Percentiles rank a stretch among this genome's conserved stretches.
phyloP scores from a whole-genome alignment of 768 basidiomycete genomes.

The Termitomyces sp. region DNA sequence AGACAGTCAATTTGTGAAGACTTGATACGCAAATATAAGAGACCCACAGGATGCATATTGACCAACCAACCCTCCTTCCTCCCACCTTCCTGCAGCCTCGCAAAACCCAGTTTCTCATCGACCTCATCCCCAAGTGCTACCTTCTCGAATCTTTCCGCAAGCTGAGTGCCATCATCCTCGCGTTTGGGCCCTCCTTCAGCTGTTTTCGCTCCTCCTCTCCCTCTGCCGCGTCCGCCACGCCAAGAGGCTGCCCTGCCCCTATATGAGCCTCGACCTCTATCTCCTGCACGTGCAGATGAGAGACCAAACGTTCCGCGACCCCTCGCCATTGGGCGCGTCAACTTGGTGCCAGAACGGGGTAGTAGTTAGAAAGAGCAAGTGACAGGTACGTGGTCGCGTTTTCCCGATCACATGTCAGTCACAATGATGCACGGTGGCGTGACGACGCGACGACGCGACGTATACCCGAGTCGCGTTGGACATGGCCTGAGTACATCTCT shows the following conservation, averaged over 20 bases:
- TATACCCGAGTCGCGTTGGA: background rate
- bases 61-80: slow-evolving; percentile 90
- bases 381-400: slow-evolving; percentile 15
- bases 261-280: slow-evolving; percentile 43
- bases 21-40: background rate
- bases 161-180: slow-evolving; percentile 88
- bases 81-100: slow-evolving; percentile 73
- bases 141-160: slow-evolving; percentile 84
- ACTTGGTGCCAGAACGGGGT: slow-evolving; percentile 1
- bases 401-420: background rate
- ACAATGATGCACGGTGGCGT: background rate
- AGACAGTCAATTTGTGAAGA: background rate
- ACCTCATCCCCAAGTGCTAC: slow-evolving; percentile 77
- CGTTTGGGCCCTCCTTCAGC: slow-evolving; percentile 59
- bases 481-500: no score
- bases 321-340: slow-evolving; percentile 40
- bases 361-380: background rate
- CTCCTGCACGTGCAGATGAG: slow-evolving; percentile 47
- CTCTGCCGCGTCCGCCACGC: slow-evolving; percentile 58
- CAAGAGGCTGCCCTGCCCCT: slow-evolving; percentile 47
- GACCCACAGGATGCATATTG: slow-evolving; percentile 94
- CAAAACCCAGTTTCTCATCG: slow-evolving; percentile 92
- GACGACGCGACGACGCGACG: background rate
- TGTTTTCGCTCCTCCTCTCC: slow-evolving; percentile 42
- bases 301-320: slow-evolving; percentile 59